Percentiles rank a stretch among this genome's conserved stretches.
Conservation (phyloP, 2,329 filamentous ascomycete genomes). For the Sporothrix curviconia region DNA sequence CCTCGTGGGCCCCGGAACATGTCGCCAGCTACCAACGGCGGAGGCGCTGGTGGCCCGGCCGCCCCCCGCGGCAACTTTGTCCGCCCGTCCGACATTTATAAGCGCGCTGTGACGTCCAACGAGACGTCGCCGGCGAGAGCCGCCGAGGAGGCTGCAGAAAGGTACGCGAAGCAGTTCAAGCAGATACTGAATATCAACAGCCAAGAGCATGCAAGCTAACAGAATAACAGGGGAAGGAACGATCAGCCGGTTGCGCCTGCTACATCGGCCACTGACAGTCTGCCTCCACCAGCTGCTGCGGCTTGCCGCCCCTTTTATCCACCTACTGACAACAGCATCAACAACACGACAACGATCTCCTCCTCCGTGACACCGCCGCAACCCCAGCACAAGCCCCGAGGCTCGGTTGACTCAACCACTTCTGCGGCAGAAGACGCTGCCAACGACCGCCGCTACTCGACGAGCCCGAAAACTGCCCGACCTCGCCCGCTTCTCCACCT, state of each 20-base stretch:
- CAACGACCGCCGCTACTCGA: conserved; percentile 34
- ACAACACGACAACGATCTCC: background rate
- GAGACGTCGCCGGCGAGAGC: background rate
- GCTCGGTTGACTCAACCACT: background rate
- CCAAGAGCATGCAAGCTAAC: background rate
- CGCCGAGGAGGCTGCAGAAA: background rate
- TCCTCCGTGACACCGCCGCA: background rate
- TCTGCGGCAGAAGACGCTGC: background rate
- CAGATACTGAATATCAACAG: no score
- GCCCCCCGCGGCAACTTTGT: conserved; percentile 54
- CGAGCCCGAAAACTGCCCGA: conserved; percentile 53
- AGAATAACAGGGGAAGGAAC: background rate
- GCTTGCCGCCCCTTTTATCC: background rate
- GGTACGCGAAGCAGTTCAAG: no score
- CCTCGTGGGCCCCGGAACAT: conserved; percentile 13
- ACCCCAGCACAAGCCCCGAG: conserved; percentile 6
- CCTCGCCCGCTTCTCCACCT: conserved; percentile 52
- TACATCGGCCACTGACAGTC: background rate
- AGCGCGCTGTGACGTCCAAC: conserved; percentile 39
- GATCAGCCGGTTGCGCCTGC: conserved; percentile 1
- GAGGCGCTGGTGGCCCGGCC: background rate
- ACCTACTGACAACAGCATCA: no score
- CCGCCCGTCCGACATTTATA: conserved; percentile 71
- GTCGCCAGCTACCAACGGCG: conserved; percentile 31
- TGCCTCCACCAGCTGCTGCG: background rate